Evolutionary conservation across 2,329 filamentous ascomycete species (phyloP), one percentile per base, ranked within the genome.

Genomic region (Aspergillus cejpii): DNA sequence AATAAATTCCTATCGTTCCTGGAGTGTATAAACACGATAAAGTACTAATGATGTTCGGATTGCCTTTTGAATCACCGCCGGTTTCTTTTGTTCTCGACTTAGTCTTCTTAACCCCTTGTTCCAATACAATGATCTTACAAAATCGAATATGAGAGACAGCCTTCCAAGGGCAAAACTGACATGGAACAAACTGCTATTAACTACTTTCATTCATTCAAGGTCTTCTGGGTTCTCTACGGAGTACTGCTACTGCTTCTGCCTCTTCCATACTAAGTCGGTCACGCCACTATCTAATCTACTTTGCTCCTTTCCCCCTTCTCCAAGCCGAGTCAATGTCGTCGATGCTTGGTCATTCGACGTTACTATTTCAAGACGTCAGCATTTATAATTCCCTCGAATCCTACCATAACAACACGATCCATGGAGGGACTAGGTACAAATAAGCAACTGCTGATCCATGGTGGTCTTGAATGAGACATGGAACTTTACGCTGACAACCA

Each of bases 41-140:
- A 61, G 54, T 57, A 59, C 51, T 65, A 66, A 65, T 64, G 63
- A 66, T 55, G 61, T 63, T 64, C 55, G 54, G 61, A 60, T 51
- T 49, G 49, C 53, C 48, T 48, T 49, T n/a, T 47, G 50, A 27
- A 45, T 42, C 29, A 24, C 53, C 47, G 38, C 46, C 29, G 42
- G 45, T 49, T 54, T 38, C 45, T 51, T 43, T 44, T 51, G 39
- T 47, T 50, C 31, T 37, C 43, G 53, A 50, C 43, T 45, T 49
- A 54, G 50, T 49, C 48, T 24, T 43, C 46, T 45, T 48, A 45
- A 41, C 38, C 45, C 49, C 53, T 52, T 53, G 46, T 47, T 56
- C 41, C 50, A 45, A 36, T 20, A 27, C 43, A 39, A 44, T 34
- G 23, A 43, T 37, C 39, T 34, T 41, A 44, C 28, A 20, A 24